Evolutionary conservation across 73 alveolate species (phyloP), one percentile per base, ranked within the genome.

Genomic region (Paramecium pentaurelia): DNA sequence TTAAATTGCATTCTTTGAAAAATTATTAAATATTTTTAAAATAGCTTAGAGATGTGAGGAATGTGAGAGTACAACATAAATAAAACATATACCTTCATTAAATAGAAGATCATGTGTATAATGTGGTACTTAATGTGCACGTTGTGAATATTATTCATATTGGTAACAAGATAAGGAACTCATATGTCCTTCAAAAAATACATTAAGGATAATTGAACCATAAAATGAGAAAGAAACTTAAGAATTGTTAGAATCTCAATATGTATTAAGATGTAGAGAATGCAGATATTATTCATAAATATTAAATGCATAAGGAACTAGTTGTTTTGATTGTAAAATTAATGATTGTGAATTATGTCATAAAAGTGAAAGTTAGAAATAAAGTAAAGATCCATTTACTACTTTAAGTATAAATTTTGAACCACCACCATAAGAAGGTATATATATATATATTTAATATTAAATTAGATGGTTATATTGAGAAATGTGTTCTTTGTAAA

Each of bases 261-360:
- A 34, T 75, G 47, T 38, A 14, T 75, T 75, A 38, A 80, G 91
- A 80, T 80, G 91, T 64, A 14, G 91, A 80, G 47, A 32, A 12
- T 80, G 91, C 45, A 6, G 1, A 11, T 2, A 45, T 45, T 28
- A 3, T 47, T 1, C 5, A 1, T 80, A 80, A 25, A 5, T 25
- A 3, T 45, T 80, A 6, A 32, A 40, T 60, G 91, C 91, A 6
- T 12, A 18, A 11, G 91, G 91, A 8, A 49, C 47, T 18, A 37
- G 27, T 0, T 80, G 91, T 80, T 2, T 47, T 11, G 30, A 42
- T 38, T 80, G 91, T 47, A 45, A 34, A 11, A 25, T 75, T 5
- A 22, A 16, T 14, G 12, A 75, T 75, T 75, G 88, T 34, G 36
- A 3, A 9, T 38, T 75, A 25, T 75, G 88, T 12, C 38, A 34